These are phyloP conservation scores for Gossypium anomalum DNA, from an alignment of 345 rosid species.

Conservation along the genomic window DNA sequence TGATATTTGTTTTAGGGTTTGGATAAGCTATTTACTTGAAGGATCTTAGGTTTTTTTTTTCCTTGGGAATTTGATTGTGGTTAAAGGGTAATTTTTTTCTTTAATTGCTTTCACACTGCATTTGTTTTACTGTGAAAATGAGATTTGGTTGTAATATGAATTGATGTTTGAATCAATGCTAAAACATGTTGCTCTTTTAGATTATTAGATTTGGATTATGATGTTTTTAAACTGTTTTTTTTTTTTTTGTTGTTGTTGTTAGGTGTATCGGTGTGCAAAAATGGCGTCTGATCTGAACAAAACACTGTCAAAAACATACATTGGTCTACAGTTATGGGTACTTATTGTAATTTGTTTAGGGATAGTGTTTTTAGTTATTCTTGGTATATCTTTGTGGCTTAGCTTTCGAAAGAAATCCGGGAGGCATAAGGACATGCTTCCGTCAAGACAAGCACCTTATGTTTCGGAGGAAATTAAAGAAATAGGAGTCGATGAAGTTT, in stretches of 20 bases:
- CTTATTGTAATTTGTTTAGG: slow-evolving; percentile 56
- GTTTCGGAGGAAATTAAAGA: slow-evolving; percentile 81
- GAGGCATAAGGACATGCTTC: slow-evolving; percentile 40
- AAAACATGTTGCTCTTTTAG: neutral
- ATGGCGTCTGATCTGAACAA: slow-evolving; percentile 65
- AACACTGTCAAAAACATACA: slow-evolving; percentile 47
- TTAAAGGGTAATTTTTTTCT: slow-evolving; percentile 10
- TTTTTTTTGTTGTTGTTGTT: slow-evolving; percentile 6
- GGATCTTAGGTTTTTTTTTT: slow-evolving; percentile 2
- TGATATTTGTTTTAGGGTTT: slow-evolving; percentile 14
- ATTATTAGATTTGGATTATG: neutral
- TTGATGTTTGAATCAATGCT: neutral
- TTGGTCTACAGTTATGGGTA: slow-evolving; percentile 69
- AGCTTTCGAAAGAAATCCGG: slow-evolving; percentile 64
- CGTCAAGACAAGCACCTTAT: slow-evolving; percentile 39
- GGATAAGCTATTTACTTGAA: slow-evolving; percentile 19
- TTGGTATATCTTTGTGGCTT: slow-evolving; percentile 67
- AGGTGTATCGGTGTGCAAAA: slow-evolving; percentile 32
- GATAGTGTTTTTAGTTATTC: slow-evolving; percentile 46
- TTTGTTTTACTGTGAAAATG: neutral
- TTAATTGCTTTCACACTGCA: neutral
- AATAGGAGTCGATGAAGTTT: slow-evolving; percentile 70
- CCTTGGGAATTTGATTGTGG: slow-evolving; percentile 15
- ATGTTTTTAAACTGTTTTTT: slow-evolving; percentile 2
- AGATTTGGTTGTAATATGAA: neutral